These are phyloP conservation scores for Solanum megistacrolobum DNA, from an alignment of 257 asterid species.

Conservation along the genomic window DNA sequence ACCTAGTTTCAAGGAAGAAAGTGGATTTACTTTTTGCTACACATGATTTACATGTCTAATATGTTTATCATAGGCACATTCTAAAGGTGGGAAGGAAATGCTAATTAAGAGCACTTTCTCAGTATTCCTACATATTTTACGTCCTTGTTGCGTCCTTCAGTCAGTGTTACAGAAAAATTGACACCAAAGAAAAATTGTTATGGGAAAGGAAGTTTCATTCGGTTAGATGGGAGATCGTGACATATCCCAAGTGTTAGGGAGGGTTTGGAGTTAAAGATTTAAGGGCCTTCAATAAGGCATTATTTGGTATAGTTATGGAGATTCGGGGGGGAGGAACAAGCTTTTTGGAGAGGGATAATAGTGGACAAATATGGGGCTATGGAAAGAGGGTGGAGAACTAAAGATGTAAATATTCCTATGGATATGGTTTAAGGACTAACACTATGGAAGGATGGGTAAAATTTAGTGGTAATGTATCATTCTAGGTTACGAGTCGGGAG, in stretches of 20 bases:
- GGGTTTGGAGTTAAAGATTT: background rate
- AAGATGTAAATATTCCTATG: background rate
- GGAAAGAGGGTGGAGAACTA: background rate
- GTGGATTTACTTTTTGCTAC: background rate
- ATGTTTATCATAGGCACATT: background rate
- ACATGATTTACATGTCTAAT: background rate
- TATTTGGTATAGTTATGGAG: background rate
- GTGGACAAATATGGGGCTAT: background rate
- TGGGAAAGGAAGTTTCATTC: background rate
- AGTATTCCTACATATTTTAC: background rate
- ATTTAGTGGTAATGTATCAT: background rate
- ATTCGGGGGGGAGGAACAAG: background rate
- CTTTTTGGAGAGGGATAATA: background rate
- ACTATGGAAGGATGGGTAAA: background rate
- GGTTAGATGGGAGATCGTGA: background rate
- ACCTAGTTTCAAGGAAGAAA: background rate
- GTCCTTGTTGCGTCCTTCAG: background rate
- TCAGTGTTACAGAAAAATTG: background rate
- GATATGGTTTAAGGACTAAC: background rate
- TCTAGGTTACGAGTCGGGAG: background rate
- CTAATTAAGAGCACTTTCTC: background rate
- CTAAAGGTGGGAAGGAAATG: background rate
- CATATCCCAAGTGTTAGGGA: background rate
- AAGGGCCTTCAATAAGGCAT: background rate
- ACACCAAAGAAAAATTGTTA: background rate